Evolutionary conservation across 148 eudicot species (phyloP).

Genomic region (Rhododendron ferrugineum): DNA sequence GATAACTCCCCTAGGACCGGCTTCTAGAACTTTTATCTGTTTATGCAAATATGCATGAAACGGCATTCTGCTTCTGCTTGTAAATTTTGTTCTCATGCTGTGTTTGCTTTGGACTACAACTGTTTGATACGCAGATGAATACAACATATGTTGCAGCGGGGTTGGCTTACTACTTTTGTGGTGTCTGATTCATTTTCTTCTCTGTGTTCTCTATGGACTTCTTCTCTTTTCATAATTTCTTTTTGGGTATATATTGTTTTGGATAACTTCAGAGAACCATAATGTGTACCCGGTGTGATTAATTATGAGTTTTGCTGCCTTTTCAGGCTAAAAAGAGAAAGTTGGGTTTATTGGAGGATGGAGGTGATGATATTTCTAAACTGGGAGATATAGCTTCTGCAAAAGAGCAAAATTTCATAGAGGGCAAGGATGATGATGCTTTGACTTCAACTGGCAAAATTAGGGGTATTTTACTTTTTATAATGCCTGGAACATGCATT

Average conservation of each 20-base stretch:
- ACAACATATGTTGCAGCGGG: neutral
- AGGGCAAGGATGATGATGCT: constrained; percentile 25
- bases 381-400: constrained; percentile 23
- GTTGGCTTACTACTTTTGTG: neutral
- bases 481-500: neutral
- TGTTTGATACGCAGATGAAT: neutral
- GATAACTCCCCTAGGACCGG: neutral
- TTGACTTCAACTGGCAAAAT: constrained; percentile 27
- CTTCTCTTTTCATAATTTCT: neutral
- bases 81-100: neutral
- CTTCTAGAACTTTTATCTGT: neutral
- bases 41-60: neutral
- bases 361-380: constrained; percentile 26
- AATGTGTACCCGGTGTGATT: neutral
- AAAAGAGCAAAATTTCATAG: constrained; percentile 27
- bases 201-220: neutral
- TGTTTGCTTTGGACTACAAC: neutral
- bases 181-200: neutral
- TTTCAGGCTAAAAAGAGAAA: constrained; percentile 74
- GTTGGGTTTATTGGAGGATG: constrained; percentile 63
- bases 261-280: neutral
- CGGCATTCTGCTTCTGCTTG: neutral
- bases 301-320: neutral
- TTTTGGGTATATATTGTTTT: neutral
- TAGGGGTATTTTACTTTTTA: constrained; percentile 38